Base-by-base conservation (phyloP, 1,284 basidiomycete genomes). In the Entoloma clypeatum region DNA sequence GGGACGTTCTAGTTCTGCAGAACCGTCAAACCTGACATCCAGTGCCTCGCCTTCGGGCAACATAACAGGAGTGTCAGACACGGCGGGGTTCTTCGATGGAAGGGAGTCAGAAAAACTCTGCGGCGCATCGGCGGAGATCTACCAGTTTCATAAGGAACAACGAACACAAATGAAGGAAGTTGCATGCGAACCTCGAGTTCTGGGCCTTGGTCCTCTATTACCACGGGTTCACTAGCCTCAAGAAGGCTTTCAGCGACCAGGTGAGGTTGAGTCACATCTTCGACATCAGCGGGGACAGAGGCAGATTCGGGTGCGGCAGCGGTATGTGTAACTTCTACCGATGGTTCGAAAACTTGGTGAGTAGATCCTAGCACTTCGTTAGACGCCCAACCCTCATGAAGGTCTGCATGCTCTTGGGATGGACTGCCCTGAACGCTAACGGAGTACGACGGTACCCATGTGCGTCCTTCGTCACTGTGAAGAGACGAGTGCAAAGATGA, bases 341-440 rank as follows among this genome's bases (percentile, higher is more conserved):
- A n/a, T 36, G 17, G 16, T 11, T 38, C 24, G 13, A n/a, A n/a
- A n/a, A n/a, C n/a, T n/a, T n/a, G n/a, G n/a, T n/a, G n/a, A n/a
- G n/a, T n/a, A n/a, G n/a, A n/a, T n/a, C n/a, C n/a, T n/a, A n/a
- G n/a, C n/a, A 30, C 43, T 8, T 25, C 10, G n/a, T 32, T 31
- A 11, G n/a, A 24, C 39, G 28, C 14, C 16, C 13, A 36, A 4
- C 33, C 49, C 23, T 48, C 48, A 16, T 44, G 39, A 41, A 50
- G 48, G 14, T 44, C 37, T 1, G 23, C 29, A 17, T 22, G 27
- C 33, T 50, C 43, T 4, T 41, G 49, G 11, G 50, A 43, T 6
- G 57, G 59, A 27, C 58, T 63, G 23, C 60, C 61, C 44, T 63
- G 61, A 16, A 45, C 49, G 41, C 52, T 53, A 27, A 60, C 55